Evolutionary conservation across 2,329 filamentous ascomycete species (phyloP).

Genomic region (Metarhizium guizhouense): DNA sequence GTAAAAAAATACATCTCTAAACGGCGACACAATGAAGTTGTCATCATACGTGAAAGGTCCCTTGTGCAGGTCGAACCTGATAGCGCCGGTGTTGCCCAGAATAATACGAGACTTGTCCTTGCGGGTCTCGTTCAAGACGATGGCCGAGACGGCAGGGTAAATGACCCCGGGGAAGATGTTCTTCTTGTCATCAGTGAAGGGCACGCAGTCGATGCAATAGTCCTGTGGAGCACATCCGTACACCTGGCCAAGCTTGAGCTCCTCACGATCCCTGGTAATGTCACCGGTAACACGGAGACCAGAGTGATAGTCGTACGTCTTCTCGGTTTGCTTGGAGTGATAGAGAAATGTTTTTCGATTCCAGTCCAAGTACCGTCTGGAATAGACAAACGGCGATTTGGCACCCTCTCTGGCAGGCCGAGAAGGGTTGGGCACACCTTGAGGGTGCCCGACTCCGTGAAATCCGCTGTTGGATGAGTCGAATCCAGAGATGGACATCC

Average conservation of each 20-base stretch:
- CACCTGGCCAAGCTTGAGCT: constrained; percentile 45
- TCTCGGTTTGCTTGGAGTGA: constrained; percentile 44
- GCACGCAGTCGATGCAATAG: constrained; percentile 49
- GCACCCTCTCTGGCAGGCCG: constrained; percentile 29
- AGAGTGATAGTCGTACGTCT: constrained; percentile 38
- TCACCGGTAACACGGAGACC: constrained; percentile 37
- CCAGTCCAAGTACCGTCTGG: constrained; percentile 59
- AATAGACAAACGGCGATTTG: constrained; percentile 35
- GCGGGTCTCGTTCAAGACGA: constrained; percentile 44
- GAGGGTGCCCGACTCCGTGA: constrained; percentile 24
- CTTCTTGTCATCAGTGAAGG: constrained; percentile 40
- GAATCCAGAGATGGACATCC: constrained; percentile 55
- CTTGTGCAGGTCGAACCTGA: constrained; percentile 54
- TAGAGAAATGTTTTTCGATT: constrained; percentile 58
- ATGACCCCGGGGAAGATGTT: constrained; percentile 47
- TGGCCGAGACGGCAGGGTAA: constrained; percentile 37
- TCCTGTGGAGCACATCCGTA: constrained; percentile 53
- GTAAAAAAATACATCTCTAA: constrained; percentile 43
- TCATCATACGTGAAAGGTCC: constrained; percentile 50
- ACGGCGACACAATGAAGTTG: constrained; percentile 47
- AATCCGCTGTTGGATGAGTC: constrained; percentile 34
- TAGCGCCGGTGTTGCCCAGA: constrained; percentile 50
- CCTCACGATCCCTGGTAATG: constrained; percentile 40
- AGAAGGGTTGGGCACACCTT: constrained; percentile 27
- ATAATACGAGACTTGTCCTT: constrained; percentile 43